Evolutionary conservation across 148 eudicot species (phyloP).

Genomic region (Camellia sinensis): DNA sequence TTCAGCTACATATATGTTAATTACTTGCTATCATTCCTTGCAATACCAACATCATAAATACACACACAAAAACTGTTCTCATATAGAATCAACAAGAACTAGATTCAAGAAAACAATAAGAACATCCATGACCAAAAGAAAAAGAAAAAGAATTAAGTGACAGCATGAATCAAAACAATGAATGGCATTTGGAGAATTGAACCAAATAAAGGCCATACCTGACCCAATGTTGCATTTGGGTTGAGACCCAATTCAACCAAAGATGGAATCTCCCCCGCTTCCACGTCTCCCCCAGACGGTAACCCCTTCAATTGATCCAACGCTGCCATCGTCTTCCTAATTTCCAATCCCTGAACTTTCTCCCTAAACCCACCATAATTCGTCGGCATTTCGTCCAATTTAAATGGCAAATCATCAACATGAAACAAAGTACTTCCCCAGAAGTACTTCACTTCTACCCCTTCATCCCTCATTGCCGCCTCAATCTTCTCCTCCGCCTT

Average conservation of each 20-base stretch:
- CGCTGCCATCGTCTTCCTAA: conserved; percentile 77
- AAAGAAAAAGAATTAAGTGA: not conserved
- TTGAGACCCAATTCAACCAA: conserved; percentile 85
- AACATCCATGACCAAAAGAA: not conserved
- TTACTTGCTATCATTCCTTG: not conserved
- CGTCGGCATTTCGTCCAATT: conserved; percentile 80
- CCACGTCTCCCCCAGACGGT: conserved; percentile 79
- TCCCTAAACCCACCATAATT: conserved; percentile 92
- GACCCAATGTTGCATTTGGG: conserved; percentile 59
- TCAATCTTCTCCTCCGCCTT: conserved; percentile 73
- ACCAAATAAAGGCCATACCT: conserved; percentile 44
- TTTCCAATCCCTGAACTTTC: conserved; percentile 69
- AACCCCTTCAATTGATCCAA: conserved; percentile 77
- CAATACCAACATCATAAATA: not conserved
- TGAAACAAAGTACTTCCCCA: conserved; percentile 99
- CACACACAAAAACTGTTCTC: not conserved
- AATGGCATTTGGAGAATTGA: not conserved
- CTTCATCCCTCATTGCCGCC: conserved; percentile 71
- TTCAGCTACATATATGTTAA: not conserved
- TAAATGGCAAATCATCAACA: conserved; percentile 89
- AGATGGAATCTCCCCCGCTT: conserved; percentile 79
- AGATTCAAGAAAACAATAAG: not conserved
- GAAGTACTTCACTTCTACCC: conserved; percentile 87
- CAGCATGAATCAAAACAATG: not conserved
- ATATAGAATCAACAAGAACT: conserved; percentile 2